Conservation (phyloP, 345 rosid genomes). For the Leavenworthia alabamica region DNA sequence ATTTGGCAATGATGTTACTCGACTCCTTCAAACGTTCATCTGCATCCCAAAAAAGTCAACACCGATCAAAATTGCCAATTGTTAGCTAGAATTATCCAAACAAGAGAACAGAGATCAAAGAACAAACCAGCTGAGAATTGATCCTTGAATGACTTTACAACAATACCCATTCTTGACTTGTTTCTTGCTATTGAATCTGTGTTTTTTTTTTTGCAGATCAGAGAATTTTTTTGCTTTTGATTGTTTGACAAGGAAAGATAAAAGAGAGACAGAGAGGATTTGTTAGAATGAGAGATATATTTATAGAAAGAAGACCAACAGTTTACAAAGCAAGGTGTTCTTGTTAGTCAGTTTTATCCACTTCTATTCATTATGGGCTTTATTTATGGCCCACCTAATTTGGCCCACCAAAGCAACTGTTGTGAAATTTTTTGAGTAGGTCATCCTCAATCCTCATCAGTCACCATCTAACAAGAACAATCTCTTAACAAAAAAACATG, state of each 20-base stretch:
- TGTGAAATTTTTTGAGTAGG: no score
- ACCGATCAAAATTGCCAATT: not conserved
- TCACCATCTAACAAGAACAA: no score
- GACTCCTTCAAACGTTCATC: slow-evolving; percentile 62
- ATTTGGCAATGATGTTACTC: slow-evolving; percentile 41
- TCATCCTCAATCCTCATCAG: no score
- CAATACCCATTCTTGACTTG: slow-evolving; percentile 14
- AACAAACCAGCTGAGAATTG: slow-evolving; percentile 28
- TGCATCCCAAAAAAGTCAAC: not conserved
- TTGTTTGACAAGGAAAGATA: slow-evolving; percentile 19
- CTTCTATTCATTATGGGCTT: slow-evolving; percentile 1
- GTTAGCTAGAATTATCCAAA: no score
- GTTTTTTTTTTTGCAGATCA: not conserved
- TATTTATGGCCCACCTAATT: not conserved
- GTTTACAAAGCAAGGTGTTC: slow-evolving; percentile 1
- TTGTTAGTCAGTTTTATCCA: not conserved
- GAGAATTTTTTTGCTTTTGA: slow-evolving; percentile 14
- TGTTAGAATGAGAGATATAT: not conserved
- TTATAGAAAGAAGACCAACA: slow-evolving; percentile 16
- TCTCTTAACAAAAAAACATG: no score
- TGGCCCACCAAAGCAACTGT: no score
- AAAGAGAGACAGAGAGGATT: not conserved
- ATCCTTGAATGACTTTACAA: slow-evolving; percentile 35
- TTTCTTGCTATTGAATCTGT: not conserved
- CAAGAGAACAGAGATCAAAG: not conserved